Evolutionary conservation across 768 basidiomycete species (phyloP).

Genomic region (Trametes gibbosa): DNA sequence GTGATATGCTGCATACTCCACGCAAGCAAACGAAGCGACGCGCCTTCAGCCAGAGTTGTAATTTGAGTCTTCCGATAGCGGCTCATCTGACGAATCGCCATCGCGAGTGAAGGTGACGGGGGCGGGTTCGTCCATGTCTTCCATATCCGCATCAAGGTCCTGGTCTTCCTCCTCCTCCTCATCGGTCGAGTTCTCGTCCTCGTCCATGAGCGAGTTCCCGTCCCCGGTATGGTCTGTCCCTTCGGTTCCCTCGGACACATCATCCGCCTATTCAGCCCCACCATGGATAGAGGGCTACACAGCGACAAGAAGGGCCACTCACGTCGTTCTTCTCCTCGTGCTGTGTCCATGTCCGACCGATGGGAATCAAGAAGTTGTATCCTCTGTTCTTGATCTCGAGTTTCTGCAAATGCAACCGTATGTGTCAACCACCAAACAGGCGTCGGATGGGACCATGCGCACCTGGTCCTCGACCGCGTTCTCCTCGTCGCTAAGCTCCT

Average conservation of each 20-base stretch:
- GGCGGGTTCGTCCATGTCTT: constrained; percentile 46
- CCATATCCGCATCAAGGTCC: constrained; percentile 65
- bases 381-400: constrained; percentile 62
- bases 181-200: constrained; percentile 29
- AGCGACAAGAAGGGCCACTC: constrained; percentile 19
- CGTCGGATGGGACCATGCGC: constrained; percentile 23
- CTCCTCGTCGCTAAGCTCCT: constrained; percentile 84
- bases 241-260: constrained; percentile 30
- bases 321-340: constrained; percentile 87
- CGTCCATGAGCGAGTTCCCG: constrained; percentile 37
- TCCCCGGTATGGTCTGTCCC: constrained; percentile 39
- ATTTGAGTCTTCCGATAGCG: too few species aligned
- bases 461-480: constrained; percentile 77
- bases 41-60: too few species aligned
- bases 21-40: too few species aligned
- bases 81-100: neutral
- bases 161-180: constrained; percentile 47
- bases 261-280: constrained; percentile 30
- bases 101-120: neutral
- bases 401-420: constrained; percentile 41
- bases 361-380: constrained; percentile 64
- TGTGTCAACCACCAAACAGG: neutral
- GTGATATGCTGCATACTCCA: too few species aligned
- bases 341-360: constrained; percentile 69
- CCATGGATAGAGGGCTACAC: neutral